Conservation (phyloP, 2,329 filamentous ascomycete species). For the Pyricularia grisea region DNA sequence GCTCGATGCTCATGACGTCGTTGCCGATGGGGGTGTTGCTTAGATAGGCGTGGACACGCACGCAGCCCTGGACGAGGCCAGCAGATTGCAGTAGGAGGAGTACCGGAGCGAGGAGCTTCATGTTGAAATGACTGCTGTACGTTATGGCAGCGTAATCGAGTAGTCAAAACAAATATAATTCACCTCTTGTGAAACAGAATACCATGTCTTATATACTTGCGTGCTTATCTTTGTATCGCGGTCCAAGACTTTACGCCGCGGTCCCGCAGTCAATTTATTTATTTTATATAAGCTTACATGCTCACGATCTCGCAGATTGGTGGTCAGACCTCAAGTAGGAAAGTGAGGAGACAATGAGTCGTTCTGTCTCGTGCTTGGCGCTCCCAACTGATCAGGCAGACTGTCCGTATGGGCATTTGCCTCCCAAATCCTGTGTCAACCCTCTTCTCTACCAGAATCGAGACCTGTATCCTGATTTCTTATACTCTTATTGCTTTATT, state of each 20-base stretch:
- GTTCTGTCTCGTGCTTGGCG: too few relatives aligned
- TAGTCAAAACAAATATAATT: neutral
- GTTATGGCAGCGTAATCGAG: neutral
- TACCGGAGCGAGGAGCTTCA: neutral
- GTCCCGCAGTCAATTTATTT: neutral
- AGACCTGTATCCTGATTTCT: too few relatives aligned
- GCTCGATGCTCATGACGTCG: neutral
- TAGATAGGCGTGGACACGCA: neutral
- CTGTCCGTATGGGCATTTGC: too few relatives aligned
- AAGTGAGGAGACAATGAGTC: too few relatives aligned
- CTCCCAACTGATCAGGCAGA: too few relatives aligned
- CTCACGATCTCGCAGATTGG: neutral
- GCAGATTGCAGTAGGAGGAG: neutral
- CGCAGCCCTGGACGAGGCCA: neutral
- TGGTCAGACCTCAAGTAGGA: neutral
- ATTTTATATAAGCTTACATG: neutral
- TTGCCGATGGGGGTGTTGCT: neutral
- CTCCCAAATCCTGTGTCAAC: too few relatives aligned
- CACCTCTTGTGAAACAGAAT: neutral
- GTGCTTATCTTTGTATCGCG: neutral
- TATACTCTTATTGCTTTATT: too few relatives aligned
- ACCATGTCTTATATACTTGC: neutral
- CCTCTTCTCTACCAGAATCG: too few relatives aligned
- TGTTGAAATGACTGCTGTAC: neutral
- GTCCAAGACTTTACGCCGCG: neutral